These are phyloP conservation scores for Perilla frutescens DNA, from an alignment of 257 asterid species.

Conservation along the genomic window DNA sequence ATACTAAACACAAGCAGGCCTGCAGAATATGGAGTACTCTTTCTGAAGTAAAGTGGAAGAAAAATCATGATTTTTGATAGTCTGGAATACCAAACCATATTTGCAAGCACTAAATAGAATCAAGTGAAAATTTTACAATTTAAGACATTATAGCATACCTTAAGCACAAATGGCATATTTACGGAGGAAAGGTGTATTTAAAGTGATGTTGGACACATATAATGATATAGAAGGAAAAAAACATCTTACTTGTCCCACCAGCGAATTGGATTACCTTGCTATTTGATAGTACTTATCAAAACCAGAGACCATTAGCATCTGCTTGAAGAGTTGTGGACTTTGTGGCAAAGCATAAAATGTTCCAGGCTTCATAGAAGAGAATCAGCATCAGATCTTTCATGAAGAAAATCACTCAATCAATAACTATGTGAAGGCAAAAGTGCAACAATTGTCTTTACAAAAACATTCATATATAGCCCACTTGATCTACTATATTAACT, in stretches of 20 bases:
- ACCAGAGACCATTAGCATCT: slow-evolving; percentile 99
- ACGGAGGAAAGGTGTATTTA: background rate
- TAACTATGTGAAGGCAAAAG: slow-evolving; percentile 11
- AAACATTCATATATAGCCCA: slow-evolving; percentile 4
- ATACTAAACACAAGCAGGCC: background rate
- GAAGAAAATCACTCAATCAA: slow-evolving; percentile 35
- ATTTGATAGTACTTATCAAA: slow-evolving; percentile 91
- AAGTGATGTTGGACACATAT: slow-evolving; percentile 8
- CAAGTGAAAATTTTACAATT: background rate
- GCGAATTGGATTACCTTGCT: slow-evolving; percentile 68
- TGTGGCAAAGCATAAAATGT: slow-evolving; percentile 97
- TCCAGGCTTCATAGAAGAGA: slow-evolving; percentile 76
- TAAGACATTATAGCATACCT: slow-evolving; percentile 5
- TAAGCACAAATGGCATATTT: slow-evolving; percentile 12
- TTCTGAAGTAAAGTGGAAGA: background rate
- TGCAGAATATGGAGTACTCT: background rate
- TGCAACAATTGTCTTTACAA: background rate
- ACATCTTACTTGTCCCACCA: slow-evolving; percentile 4
- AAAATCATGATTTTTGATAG: background rate
- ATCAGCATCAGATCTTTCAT: slow-evolving; percentile 43
- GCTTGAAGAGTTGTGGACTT: slow-evolving; percentile 99
- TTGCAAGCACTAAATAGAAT: background rate
- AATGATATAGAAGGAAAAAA: slow-evolving; percentile 5
- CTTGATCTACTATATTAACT: background rate
- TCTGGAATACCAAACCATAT: slow-evolving; percentile 17